A percentile compares a stretch with the other conserved stretches of the same genome.
phyloP scores from a whole-genome alignment of 148 eudicot genomes.

The Chenopodium album region DNA sequence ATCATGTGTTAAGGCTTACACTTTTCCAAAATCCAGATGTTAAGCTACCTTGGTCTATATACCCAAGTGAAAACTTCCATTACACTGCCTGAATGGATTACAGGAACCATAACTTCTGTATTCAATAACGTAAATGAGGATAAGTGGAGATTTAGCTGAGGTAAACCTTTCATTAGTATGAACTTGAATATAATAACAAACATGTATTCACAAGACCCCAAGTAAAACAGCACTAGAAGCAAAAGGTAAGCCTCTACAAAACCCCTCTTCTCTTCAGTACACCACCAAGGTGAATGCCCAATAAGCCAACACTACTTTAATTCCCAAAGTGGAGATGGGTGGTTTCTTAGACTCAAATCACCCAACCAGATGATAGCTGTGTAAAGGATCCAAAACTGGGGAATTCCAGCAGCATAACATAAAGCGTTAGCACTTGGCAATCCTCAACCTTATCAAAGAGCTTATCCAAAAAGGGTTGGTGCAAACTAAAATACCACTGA shows the following conservation, averaged over 20 bases:
- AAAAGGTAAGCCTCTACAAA: neutral
- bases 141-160: neutral
- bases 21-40: too few species aligned
- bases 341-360: too few species aligned
- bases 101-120: too few species aligned
- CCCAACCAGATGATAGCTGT: too few species aligned
- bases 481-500: neutral
- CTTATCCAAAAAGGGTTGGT: neutral
- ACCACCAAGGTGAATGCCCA: too few species aligned
- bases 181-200: too few species aligned
- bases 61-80: too few species aligned
- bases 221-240: neutral
- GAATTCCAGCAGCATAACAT: neutral
- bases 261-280: neutral
- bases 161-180: neutral
- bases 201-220: neutral
- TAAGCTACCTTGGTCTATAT: too few species aligned
- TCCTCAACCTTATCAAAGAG: neutral
- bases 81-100: too few species aligned
- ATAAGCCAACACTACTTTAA: neutral
- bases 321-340: neutral
- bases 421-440: neutral
- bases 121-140: too few species aligned
- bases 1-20: too few species aligned
- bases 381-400: neutral